These are phyloP conservation scores for Pyrenochaeta sp. DNA, from an alignment of 2,329 filamentous ascomycete genomes.

Conservation along the genomic window DNA sequence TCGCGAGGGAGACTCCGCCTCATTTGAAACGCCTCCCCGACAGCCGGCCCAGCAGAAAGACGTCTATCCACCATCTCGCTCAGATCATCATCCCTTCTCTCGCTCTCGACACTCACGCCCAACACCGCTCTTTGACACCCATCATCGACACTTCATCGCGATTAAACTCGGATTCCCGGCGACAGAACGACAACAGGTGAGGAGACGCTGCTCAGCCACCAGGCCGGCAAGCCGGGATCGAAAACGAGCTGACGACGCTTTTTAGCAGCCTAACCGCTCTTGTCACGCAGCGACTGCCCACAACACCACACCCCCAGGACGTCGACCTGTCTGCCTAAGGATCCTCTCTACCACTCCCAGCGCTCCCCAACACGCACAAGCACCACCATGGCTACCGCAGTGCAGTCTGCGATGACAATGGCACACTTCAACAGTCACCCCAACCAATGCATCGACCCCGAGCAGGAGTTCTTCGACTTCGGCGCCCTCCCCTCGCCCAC, in stretches of 20 bases:
- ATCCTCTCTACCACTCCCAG: slow-evolving; percentile 20
- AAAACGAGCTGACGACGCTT: slow-evolving; percentile 49
- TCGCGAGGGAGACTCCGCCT: slow-evolving; percentile 20
- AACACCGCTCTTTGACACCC: slow-evolving; percentile 2
- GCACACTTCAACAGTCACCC: slow-evolving; percentile 41
- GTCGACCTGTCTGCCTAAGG: slow-evolving; percentile 39
- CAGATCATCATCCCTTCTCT: slow-evolving; percentile 7
- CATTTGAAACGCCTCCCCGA: slow-evolving; percentile 31
- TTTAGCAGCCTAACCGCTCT: slow-evolving; percentile 43
- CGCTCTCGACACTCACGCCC: slow-evolving; percentile 10
- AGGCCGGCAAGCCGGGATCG: slow-evolving; percentile 40
- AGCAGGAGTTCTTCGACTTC: slow-evolving; percentile 61
- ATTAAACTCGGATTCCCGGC: neutral
- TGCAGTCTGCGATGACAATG: slow-evolving; percentile 48
- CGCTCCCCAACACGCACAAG: slow-evolving; percentile 21
- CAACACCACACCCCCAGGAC: slow-evolving; percentile 33
- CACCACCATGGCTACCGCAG: slow-evolving; percentile 46
- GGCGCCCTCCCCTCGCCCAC: slow-evolving; percentile 69
- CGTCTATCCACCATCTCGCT: slow-evolving; percentile 11
- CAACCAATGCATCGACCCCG: slow-evolving; percentile 52
- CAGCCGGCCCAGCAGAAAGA: slow-evolving; percentile 36
- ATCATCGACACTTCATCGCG: neutral
- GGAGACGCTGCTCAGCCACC: slow-evolving; percentile 37
- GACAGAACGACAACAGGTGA: slow-evolving; percentile 1
- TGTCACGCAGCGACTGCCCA: slow-evolving; percentile 22